Evolutionary conservation across 805 yeast genomes (phyloP).

Genomic region (Metschnikowia kofuensis): DNA sequence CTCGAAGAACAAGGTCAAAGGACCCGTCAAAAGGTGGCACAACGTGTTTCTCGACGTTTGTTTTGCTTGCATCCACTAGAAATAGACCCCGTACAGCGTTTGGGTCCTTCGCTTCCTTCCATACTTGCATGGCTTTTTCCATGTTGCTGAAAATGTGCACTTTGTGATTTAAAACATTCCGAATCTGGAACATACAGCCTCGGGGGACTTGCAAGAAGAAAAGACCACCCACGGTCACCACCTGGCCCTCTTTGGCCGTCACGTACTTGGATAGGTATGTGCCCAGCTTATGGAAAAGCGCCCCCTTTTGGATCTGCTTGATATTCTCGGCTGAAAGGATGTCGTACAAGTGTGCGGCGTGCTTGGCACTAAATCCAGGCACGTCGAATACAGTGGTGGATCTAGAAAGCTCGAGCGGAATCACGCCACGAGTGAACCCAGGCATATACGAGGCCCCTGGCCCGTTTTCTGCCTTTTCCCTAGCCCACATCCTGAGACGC

Average conservation of each 20-base stretch:
- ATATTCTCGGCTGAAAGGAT: slow-evolving; percentile 22
- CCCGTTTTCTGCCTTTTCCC: slow-evolving; percentile 31
- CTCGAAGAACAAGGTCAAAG: slow-evolving; percentile 62
- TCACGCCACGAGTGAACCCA: slow-evolving; percentile 62
- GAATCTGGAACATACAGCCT: slow-evolving; percentile 46
- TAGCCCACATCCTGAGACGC: slow-evolving; percentile 7
- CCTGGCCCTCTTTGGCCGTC: slow-evolving; percentile 43
- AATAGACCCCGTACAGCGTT: slow-evolving; percentile 19
- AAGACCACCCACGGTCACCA: slow-evolving; percentile 59
- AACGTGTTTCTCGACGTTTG: slow-evolving; percentile 30
- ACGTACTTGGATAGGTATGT: slow-evolving; percentile 28
- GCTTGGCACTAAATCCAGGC: slow-evolving; percentile 40
- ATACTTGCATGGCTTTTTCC: slow-evolving; percentile 26
- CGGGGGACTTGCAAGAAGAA: slow-evolving; percentile 56
- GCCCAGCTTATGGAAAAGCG: slow-evolving; percentile 28
- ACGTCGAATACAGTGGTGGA: slow-evolving; percentile 39
- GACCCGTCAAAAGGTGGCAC: slow-evolving; percentile 72
- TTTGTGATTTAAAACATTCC: slow-evolving; percentile 43
- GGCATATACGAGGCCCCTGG: slow-evolving; percentile 58
- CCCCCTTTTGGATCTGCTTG: slow-evolving; percentile 29
- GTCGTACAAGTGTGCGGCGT: slow-evolving; percentile 26
- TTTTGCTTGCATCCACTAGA: slow-evolving; percentile 13
- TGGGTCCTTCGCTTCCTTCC: slow-evolving; percentile 26
- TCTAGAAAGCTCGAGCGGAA: slow-evolving; percentile 30
- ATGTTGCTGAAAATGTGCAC: slow-evolving; percentile 32